Evolutionary conservation across 352 stramenopile genomes (phyloP), one percentile per base, ranked within the genome.

Genomic region (Globisporangium irregulare): DNA sequence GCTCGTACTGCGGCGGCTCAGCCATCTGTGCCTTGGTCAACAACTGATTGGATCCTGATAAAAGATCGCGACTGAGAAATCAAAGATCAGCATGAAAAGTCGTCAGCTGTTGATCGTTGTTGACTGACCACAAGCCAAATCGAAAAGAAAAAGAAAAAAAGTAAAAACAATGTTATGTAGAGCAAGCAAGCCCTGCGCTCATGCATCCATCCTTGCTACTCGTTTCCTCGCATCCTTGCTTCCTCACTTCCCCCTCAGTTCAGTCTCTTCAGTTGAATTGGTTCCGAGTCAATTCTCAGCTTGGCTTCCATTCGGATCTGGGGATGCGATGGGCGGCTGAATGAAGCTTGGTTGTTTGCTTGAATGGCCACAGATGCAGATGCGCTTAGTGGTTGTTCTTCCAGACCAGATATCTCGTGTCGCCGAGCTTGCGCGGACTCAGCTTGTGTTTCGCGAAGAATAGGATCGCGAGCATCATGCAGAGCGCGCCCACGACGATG

Each of bases 371-470:
- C 2, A 43, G 36, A 43, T 43, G 41, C 41, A 48, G 5, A 48
- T 48, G 41, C 6, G 1, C 46, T 74, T 89, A 95, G 77, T 95
- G 86, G 75, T 98, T 97, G 81, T 98, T 96, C 81, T 98, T 98
- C 91, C 91, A 98, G 63, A 98, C 95, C 59, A 99, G 78, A 81
- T 99, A 98, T 36, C 86, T 84, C 57, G 84, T 97, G 81, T 99
- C 95, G 29, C 91, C 96, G 67, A 99, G 80, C 77, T 98, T 98
- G 64, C 97, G 91, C 53, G 97, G 98, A 68, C 84, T 92, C 24
- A 98, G 82, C 72, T 95, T 91, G 75, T 99, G 93, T 81, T 99
- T 99, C 48, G 93, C 79, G 59, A 94, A 93, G 87, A 99, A 99
- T 22, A 99, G 78, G 29, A 98, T 79, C 18, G 90, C 97, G 50